Conservation (phyloP, 371 early-diverging fungal species). For the Syncephalastrum monosporum region DNA sequence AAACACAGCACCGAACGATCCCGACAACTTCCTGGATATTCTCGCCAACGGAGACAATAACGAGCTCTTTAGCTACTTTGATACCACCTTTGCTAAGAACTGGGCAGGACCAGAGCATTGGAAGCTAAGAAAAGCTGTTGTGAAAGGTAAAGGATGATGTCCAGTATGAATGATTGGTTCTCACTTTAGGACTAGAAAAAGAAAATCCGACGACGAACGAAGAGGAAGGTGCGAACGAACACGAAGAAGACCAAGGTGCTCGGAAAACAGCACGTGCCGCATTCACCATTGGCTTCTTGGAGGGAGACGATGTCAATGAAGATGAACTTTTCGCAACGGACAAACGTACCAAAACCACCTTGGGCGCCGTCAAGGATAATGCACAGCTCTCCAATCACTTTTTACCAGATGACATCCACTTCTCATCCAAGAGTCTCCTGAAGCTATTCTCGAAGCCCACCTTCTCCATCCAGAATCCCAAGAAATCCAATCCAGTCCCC, state of each 20-base stretch:
- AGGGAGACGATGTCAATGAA: constrained; percentile 52
- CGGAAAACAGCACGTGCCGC: constrained; percentile 28
- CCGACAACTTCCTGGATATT: constrained; percentile 40
- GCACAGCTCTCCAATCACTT: constrained; percentile 45
- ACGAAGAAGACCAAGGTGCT: constrained; percentile 27
- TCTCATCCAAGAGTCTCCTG: constrained; percentile 79
- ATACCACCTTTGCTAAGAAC: constrained; percentile 70
- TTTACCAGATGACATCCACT: constrained; percentile 88
- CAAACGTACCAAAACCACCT: constrained; percentile 45
- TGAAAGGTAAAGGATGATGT: constrained; percentile 29
- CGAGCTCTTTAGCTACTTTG: constrained; percentile 88
- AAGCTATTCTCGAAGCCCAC: constrained; percentile 80
- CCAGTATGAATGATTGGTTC: not conserved
- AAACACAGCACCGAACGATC: not conserved
- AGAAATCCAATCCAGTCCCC: too few relatives aligned
- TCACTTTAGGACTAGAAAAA: constrained; percentile 7
- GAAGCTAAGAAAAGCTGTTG: constrained; percentile 63
- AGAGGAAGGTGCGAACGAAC: constrained; percentile 7
- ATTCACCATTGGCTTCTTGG: constrained; percentile 61
- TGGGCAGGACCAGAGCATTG: constrained; percentile 98
- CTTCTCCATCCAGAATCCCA: constrained; percentile 29
- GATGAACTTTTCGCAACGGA: constrained; percentile 72
- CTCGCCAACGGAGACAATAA: constrained; percentile 43
- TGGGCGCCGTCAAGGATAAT: constrained; percentile 34
- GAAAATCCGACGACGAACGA: constrained; percentile 28